Base-by-base conservation (phyloP, 2,329 filamentous ascomycete species). In the Sporothrix brasiliensis region DNA sequence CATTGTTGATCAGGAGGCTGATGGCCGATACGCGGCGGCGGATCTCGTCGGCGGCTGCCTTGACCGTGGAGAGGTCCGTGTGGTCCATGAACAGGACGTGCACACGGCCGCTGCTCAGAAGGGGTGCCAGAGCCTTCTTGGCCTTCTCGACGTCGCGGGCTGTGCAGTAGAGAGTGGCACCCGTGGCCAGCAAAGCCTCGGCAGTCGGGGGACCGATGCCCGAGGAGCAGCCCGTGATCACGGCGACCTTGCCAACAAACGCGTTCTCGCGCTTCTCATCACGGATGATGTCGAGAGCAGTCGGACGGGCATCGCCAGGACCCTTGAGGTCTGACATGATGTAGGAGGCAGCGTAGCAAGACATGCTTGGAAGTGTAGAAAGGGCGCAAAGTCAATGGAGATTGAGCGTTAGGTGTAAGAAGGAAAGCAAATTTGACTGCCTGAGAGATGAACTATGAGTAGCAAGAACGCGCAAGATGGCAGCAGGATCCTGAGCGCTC, bases 131-230 rank as follows among this genome's bases (percentile, higher is more conserved):
- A 9, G 74, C 79, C 65, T 72, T 73, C 54, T 78, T 73, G 53
- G 79, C 80, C 73, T 83, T 83, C 6, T 75, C 72, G 1, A 82
- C 71, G 69, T 83, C 76, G 13, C 83, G 78, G 4, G 78, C 83
- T 4, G 81, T 81, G 34, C 80, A 75, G 73, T 79, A 84, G 50
- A 84, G 73, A 21, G 76, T 80, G 19, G 81, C 81, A 14, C 83
- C 83, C 0, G 83, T 82, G 5, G 79, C 75, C 21, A 76, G 73
- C 11, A 85, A 75, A 2, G 82, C 83, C 16, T 77, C 76, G 4
- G 78, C 81, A 2, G 81, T 83, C 54, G 81, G 79, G 34, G 79
- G 73, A 4, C 81, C 82, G 27, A 83, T 75, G 2, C 81, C 82
- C 9, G 79, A 77, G 3, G 78, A 79, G 14, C 73, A 73, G 21